Percentiles rank a stretch among this genome's conserved stretches.
Evolutionary conservation across 176 grass and related monocot species (phyloP).

Genomic region (Juncus effusus): DNA sequence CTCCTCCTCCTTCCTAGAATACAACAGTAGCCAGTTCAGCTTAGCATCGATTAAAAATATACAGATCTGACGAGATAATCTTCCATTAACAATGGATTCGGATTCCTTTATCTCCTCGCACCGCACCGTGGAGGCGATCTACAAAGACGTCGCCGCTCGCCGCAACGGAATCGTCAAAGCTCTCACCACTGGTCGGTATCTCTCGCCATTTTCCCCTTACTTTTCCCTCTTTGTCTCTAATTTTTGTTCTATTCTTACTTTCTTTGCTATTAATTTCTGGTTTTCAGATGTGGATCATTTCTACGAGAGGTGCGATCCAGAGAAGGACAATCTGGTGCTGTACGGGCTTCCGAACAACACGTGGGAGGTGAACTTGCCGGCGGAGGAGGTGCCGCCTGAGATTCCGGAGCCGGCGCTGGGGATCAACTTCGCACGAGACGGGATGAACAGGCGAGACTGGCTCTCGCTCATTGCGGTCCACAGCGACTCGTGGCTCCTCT

Average conservation of each 20-base stretch:
- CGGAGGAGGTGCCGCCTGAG: constrained; percentile 34
- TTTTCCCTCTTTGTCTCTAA: not conserved
- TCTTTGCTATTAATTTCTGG: not conserved
- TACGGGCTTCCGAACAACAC: constrained; percentile 24
- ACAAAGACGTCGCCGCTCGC: constrained; percentile 32
- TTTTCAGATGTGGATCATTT: constrained; percentile 36
- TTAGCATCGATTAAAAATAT: not conserved
- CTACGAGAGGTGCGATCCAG: constrained; percentile 34
- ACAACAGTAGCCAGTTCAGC: not conserved
- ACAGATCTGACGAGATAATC: constrained; percentile 7
- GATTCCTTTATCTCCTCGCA: constrained; percentile 24
- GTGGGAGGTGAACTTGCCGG: constrained; percentile 34
- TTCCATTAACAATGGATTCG: constrained; percentile 18
- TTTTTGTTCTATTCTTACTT: not conserved
- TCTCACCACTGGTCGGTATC: constrained; percentile 28
- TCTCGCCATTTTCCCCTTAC: constrained; percentile 1
- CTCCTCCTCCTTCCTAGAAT: constrained; percentile 8
- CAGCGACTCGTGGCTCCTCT: constrained; percentile 33
- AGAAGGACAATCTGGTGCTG: constrained; percentile 33
- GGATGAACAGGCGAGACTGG: constrained; percentile 32
- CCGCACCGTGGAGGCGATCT: constrained; percentile 35
- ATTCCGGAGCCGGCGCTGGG: constrained; percentile 30
- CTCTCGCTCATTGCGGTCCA: constrained; percentile 32
- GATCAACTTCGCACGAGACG: constrained; percentile 35
- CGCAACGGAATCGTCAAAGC: constrained; percentile 32